Evolutionary conservation across 2,329 filamentous ascomycete species (phyloP), one percentile per base, ranked within the genome.

Genomic region (Cladophialophora bantiana): DNA sequence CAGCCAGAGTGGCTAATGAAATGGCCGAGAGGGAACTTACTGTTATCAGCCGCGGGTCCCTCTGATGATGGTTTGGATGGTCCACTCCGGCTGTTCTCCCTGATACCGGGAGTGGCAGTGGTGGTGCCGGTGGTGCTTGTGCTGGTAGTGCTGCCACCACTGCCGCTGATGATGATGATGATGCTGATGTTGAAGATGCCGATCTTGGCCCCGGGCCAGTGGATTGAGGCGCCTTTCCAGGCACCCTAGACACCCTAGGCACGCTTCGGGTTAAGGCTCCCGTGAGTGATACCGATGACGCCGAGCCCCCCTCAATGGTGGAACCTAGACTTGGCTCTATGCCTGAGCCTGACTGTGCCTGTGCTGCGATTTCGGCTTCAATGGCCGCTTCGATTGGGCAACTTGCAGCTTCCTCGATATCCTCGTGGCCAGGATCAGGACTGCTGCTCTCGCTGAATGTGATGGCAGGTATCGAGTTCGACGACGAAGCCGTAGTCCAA

Each of bases 21-120:
- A 52, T 5, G 38, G 38, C 20, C 36, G 31, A 50, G 18, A 20
- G 32, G 20, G 31, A 52, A 68, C 67, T 45, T 64, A 68, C 67
- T 61, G 67, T 68, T 68, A 68, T 68, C 67, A 64, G 64, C n/a
- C 67, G 59, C 32, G 60, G 67, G 35, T 61, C 59, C 35, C 59
- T 61, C 31, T 53, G 45, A 32, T 20, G 52, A 61, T 38, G 45
- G 45, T 63, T 63, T 59, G 63, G 52, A 61, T 38, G 45, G 45
- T 67, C 67, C 63, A 65, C 67, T 48, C 59, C 59, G 35, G 57
- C 31, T 38, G 42, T 45, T 55, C 52, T 55, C 52, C 31, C 52
- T n/a, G 52, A 55, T 20, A 36, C 31, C 34, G 18, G 45, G 5
- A 20, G 40, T 20, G n/a, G n/a, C 10, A n/a, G 40, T 45, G 40